These are phyloP conservation scores for Bruguiera hainesii DNA, from an alignment of 441 rosid genomes.

Conservation along the genomic window DNA sequence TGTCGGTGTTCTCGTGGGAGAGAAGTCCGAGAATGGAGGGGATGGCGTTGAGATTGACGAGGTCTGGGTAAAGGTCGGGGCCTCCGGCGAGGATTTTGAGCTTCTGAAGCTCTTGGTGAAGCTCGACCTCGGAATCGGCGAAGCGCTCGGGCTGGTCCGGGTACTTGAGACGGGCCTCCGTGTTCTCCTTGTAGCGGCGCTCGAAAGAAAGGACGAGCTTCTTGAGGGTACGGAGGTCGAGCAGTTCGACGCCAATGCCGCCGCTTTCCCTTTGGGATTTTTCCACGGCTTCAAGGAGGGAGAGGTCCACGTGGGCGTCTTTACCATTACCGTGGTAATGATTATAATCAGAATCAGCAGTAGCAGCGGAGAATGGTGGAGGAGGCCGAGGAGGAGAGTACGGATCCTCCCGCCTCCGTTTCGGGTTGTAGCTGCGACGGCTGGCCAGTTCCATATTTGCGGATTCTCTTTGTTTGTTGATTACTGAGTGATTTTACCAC, in stretches of 20 bases:
- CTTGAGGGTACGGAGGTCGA: conserved; percentile 77
- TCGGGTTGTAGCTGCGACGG: conserved; percentile 19
- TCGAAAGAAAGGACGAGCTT: conserved; percentile 93
- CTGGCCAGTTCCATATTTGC: conserved; percentile 19
- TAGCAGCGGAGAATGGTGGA: not conserved
- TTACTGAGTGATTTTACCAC: no score
- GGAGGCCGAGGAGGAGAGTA: conserved; percentile 9
- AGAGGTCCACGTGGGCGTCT: conserved; percentile 45
- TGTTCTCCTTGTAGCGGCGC: conserved; percentile 93
- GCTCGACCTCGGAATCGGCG: conserved; percentile 89
- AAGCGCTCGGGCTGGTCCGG: conserved; percentile 86
- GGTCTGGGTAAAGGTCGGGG: conserved; percentile 94
- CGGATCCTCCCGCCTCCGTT: conserved; percentile 22
- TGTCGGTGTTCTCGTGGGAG: conserved; percentile 80
- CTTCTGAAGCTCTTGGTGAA: conserved; percentile 89
- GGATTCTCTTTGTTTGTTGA: not conserved
- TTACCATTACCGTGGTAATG: not conserved
- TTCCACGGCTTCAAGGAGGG: conserved; percentile 89
- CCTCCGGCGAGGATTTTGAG: conserved; percentile 89
- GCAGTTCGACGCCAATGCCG: conserved; percentile 40
- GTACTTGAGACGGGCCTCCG: conserved; percentile 93
- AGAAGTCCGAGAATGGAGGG: conserved; percentile 81
- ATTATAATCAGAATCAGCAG: not conserved
- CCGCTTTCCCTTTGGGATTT: conserved; percentile 45
- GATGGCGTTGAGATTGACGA: conserved; percentile 62